Evolutionary conservation across 306 rosid species (phyloP), one percentile per base, ranked within the genome.

Genomic region (Cicer cuneatum): DNA sequence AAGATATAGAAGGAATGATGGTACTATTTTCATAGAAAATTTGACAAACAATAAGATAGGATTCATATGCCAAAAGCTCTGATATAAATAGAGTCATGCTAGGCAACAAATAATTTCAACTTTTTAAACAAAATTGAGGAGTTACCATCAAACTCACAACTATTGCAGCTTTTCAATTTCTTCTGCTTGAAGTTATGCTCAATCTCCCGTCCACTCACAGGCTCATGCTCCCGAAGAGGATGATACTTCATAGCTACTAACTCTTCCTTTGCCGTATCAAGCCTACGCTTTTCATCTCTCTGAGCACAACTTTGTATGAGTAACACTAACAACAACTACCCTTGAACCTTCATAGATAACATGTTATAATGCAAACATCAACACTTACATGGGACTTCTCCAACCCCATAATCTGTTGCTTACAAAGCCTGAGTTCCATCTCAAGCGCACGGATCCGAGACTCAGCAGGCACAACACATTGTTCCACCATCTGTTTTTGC

Each of bases 231-330:
- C 73, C 18, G 53, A 16, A 91, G 63, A 80, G 98, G 98, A 78
- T 91, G 74, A 88, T 93, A 91, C 16, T 54, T 87, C 82, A 91
- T 72, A 13, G 90, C 82, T 18, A 8, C 71, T 16, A 89, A 74
- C 82, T 93, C 96, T 72, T 89, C 87, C 59, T 86, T 86, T 12
- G 85, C 94, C 54, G 12, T 49, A 71, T 60, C 77, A 71, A 88
- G 88, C 81, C 98, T 88, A 73, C 1, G 43, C 49, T 83, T 87
- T 85, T 87, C 97, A 60, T 80, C 85, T 71, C 74, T 80, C 98
- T 93, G 71, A 86, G 69, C 33, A 76, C 57, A 66, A 81, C 53
- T 81, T 74, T 38, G 69, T 78, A 62, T 61, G 77, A 82, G 85
- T 66, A 51, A 81, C 82, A 71, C 52, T 51, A 51, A 78, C 78